Base-by-base conservation (phyloP, 306 rosid species). In the Inga leiocalycina region DNA sequence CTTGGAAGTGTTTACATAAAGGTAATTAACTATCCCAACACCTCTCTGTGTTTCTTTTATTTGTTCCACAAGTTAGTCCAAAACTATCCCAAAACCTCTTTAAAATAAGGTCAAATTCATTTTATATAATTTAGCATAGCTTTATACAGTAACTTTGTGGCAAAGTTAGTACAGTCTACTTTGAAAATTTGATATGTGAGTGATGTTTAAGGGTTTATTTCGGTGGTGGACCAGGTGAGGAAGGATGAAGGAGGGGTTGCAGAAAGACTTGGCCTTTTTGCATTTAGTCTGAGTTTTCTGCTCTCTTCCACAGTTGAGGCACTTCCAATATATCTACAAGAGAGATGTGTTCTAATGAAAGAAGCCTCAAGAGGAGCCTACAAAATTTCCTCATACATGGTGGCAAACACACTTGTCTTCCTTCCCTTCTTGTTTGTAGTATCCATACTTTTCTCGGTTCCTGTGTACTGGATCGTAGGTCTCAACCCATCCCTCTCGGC, bases 301-400 rank as follows among this genome's bases (percentile, higher is more conserved):
- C 89, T 93, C 5, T 95, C 98, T 79, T 95, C 99, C 1, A 95
- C 98, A 37, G 95, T 93, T 13, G 97, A 93, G 86, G 94, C 98
- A 46, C 95, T 95, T 66, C 98, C 98, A 24, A 95, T 93, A 78
- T 95, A 80, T 84, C 98, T 95, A 61, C 96, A 93, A 86, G 99
- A 95, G 75, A 80, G 98, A 52, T 79, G 89, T 78, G 98, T 95
- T 61, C 61, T 95, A 13, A 93, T 95, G 99, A 93, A 92, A 76
- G 99, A 95, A 86, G 83, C 93, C 78, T 93, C 99, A 64, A 90
- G 96, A 71, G 97, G 98, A 77, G 94, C 94, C 34, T 95, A 93
- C 20, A 89, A 65, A 80, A 86, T 92, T 35, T 93, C 99, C n/a
- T 92, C 96, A 24, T 93, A 93, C 88, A 82, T 95, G 87, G 88